Evolutionary conservation across 306 rosid genomes (phyloP), one percentile per base, ranked within the genome.

Genomic region (Pyrus betulifolia): DNA sequence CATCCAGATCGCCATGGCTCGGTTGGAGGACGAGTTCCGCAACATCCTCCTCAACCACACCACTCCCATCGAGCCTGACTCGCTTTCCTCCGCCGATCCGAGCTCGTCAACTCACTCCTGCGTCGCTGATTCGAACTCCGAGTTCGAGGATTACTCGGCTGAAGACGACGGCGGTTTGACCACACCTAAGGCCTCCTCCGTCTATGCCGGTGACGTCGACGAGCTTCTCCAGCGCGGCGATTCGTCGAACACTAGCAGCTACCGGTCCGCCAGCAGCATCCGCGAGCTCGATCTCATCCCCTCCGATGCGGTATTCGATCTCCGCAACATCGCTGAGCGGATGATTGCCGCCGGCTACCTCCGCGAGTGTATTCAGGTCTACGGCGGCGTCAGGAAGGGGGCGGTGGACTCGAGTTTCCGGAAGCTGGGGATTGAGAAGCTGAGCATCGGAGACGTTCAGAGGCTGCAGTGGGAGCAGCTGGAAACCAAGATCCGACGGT

Each of bases 1-100:
- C 42, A 80, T 92, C 69, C 98, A 91, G 94, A 93, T 96, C 93
- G 98, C 98, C 84, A 96, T 96, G 99, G 98, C 99, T 22, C 87
- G 98, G 1, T 83, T 96, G 2, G 99, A 93, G 76, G 99, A 96
- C 61, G 99, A 96, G 88, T 91, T 96, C 65, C 99, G 98, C 21
- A 90, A 87, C 86, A 91, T 96, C 81, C 88, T 96, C 18, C 80
- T 93, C 75, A 74, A 75, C 14, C 93, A 96, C 72, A 96, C 94
- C 13, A 68, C 78, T 79, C 87, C 98, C 6, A 82, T 96, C 84
- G 93, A 91, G 72, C 21, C 86, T 23, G 90, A 88, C 15, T 84
- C 91, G 4, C 86, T 87, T 15, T 10, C 79, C 19, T 17, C 79
- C 8, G 0, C 42, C 60, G 93, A 90, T 80, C 90, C 95, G 14